A percentile compares a stretch with the other conserved stretches of the same genome.
These are phyloP conservation scores for Mycena chlorophos DNA, from an alignment of 768 basidiomycete genomes.

Conservation along the genomic window DNA sequence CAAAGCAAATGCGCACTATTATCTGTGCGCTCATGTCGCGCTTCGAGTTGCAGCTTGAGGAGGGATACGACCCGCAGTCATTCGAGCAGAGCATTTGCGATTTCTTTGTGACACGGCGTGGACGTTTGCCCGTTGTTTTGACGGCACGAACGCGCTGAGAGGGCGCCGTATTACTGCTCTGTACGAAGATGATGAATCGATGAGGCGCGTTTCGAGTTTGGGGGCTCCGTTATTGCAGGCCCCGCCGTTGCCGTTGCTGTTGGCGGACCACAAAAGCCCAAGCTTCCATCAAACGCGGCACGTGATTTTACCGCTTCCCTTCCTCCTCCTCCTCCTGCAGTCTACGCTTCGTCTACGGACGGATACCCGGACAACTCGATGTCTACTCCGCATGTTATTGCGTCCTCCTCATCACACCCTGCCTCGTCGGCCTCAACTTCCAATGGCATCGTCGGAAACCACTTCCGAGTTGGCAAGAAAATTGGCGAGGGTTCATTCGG, in stretches of 20 bases:
- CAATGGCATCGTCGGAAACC: slow-evolving; percentile 76
- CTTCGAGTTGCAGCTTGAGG: slow-evolving; percentile 31
- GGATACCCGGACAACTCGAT: slow-evolving; percentile 39
- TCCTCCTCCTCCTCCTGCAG: not conserved
- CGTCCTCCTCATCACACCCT: slow-evolving; percentile 72
- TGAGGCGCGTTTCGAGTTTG: no score
- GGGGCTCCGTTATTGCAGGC: no score
- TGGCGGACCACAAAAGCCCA: not conserved
- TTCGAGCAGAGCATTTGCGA: slow-evolving; percentile 32
- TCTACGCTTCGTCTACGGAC: slow-evolving; percentile 11
- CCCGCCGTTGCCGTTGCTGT: no score
- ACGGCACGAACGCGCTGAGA: no score
- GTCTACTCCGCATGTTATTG: slow-evolving; percentile 84
- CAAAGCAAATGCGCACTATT: slow-evolving; percentile 34
- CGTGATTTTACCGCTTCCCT: not conserved
- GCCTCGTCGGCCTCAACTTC: slow-evolving; percentile 57
- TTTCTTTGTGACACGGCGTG: slow-evolving; percentile 30
- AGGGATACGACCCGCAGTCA: slow-evolving; percentile 20
- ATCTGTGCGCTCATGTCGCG: slow-evolving; percentile 28
- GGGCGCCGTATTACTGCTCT: no score
- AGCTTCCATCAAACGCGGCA: not conserved
- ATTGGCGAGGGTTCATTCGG: slow-evolving; percentile 99
- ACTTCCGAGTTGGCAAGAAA: slow-evolving; percentile 94
- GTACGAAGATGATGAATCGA: no score
- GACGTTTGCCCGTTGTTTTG: slow-evolving; percentile 26